Percentiles rank a stretch among this genome's conserved stretches.
These are phyloP conservation scores for Capniomyces stellatus DNA, from an alignment of 371 early-diverging fungal genomes.

Conservation along the genomic window DNA sequence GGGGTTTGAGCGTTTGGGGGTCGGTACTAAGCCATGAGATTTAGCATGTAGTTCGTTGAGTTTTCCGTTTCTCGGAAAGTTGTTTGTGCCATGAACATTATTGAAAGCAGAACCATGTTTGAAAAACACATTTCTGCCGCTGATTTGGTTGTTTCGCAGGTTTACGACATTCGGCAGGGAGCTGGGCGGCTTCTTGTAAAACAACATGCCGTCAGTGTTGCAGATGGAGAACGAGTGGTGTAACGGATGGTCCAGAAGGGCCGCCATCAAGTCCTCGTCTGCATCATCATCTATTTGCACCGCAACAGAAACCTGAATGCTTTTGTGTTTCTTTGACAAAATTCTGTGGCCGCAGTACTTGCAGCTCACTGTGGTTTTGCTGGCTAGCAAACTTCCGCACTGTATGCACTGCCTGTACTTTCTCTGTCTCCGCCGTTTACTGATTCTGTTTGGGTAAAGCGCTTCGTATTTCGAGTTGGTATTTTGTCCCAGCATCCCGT, in stretches of 20 bases:
- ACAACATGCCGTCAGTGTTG: slow-evolving; percentile 10
- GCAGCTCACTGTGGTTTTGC: neutral
- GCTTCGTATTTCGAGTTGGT: too few relatives aligned
- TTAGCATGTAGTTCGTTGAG: neutral
- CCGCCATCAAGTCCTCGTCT: slow-evolving; percentile 50
- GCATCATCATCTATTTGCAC: slow-evolving; percentile 61
- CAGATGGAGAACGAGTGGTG: slow-evolving; percentile 9
- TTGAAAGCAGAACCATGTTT: too few relatives aligned
- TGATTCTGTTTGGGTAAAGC: too few relatives aligned
- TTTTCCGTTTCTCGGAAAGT: too few relatives aligned
- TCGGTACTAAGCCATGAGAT: neutral
- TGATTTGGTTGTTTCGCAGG: too few relatives aligned
- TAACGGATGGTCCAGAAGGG: slow-evolving; percentile 23
- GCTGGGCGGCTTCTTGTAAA: slow-evolving; percentile 8
- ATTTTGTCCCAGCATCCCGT: too few relatives aligned
- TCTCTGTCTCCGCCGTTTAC: too few relatives aligned
- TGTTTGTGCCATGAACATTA: too few relatives aligned
- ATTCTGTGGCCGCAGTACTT: neutral
- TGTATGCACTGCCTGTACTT: slow-evolving; percentile 3
- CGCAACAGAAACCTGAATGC: slow-evolving; percentile 20
- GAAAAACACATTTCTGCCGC: too few relatives aligned
- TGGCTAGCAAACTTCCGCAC: slow-evolving; percentile 5
- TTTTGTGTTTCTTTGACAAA: neutral
- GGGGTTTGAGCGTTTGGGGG: too few relatives aligned
- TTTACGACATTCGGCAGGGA: too few relatives aligned